Conservation (phyloP, 2,329 filamentous ascomycete species). For the Raffaelea deltoideospora region DNA sequence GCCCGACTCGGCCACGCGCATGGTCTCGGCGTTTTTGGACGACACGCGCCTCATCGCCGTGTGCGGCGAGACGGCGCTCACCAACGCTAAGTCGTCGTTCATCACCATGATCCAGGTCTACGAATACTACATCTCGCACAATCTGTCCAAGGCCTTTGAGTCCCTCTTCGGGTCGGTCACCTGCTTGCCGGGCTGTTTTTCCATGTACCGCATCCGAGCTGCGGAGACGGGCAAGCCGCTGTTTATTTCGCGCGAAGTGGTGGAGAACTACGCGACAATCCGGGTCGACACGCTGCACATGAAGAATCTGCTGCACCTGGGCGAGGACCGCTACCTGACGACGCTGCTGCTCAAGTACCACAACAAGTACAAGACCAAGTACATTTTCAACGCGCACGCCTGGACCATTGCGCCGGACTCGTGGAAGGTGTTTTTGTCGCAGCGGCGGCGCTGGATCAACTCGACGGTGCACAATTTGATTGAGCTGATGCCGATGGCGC, state of each 20-base stretch:
- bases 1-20: slow-evolving; percentile 75
- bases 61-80: slow-evolving; percentile 87
- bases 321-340: slow-evolving; percentile 94
- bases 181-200: slow-evolving; percentile 96
- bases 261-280: slow-evolving; percentile 78
- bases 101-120: slow-evolving; percentile 99
- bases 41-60: slow-evolving; percentile 88
- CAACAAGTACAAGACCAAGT: slow-evolving; percentile 95
- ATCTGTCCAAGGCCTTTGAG: slow-evolving; percentile 92
- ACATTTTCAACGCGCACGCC: slow-evolving; percentile 78
- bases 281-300: slow-evolving; percentile 96
- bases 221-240: slow-evolving; percentile 90
- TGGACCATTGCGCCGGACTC: slow-evolving; percentile 96
- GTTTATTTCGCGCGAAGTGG: slow-evolving; percentile 85
- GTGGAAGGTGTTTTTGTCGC: slow-evolving; percentile 88
- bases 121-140: slow-evolving; percentile 98
- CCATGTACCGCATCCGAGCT: slow-evolving; percentile 94
- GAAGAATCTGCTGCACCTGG: slow-evolving; percentile 94
- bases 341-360: slow-evolving; percentile 89
- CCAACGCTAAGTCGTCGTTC: slow-evolving; percentile 83
- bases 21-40: slow-evolving; percentile 79
- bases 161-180: slow-evolving; percentile 95
- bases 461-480: slow-evolving; percentile 96
- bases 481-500: slow-evolving; percentile 81
- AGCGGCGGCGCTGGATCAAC: slow-evolving; percentile 99